Conservation (phyloP, 306 rosid genomes). For the apple (Malus domestica) region DNA sequence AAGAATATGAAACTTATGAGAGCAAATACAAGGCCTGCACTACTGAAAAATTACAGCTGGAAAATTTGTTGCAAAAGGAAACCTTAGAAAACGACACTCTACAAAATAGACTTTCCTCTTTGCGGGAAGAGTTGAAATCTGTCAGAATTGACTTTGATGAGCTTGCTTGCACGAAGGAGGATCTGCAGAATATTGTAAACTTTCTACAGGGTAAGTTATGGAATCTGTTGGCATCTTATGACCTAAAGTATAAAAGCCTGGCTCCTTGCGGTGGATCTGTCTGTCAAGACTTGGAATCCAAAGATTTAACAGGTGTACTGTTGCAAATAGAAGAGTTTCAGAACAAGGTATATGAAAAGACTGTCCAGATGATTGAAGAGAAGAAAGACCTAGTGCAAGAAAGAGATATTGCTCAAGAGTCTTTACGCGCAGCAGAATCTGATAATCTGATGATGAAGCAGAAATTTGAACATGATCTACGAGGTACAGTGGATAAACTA, state of each 20-base stretch:
- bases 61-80: constrained; percentile 41
- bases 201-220: constrained; percentile 42
- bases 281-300: constrained; percentile 35
- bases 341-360: constrained; percentile 39
- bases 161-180: constrained; percentile 48
- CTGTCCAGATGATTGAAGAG: constrained; percentile 60
- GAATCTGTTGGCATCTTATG: constrained; percentile 48
- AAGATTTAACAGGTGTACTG: constrained; percentile 39
- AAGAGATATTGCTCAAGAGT: constrained; percentile 43
- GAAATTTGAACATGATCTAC: constrained; percentile 47
- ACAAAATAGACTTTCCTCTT: constrained; percentile 41
- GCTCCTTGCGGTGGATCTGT: constrained; percentile 34
- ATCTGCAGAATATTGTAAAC: constrained; percentile 43
- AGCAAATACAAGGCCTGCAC: constrained; percentile 45
- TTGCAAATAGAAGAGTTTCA: constrained; percentile 64
- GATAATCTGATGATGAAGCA: constrained; percentile 50
- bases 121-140: constrained; percentile 60
- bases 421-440: constrained; percentile 45
- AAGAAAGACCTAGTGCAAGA: constrained; percentile 44
- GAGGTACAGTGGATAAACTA: constrained; percentile 36
- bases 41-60: constrained; percentile 61
- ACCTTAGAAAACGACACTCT: constrained; percentile 41
- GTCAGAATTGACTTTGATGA: constrained; percentile 41
- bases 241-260: constrained; percentile 24
- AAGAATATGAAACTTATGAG: constrained; percentile 50